Evolutionary conservation across 352 stramenopile species (phyloP).

Genomic region (Pythium sp.): DNA sequence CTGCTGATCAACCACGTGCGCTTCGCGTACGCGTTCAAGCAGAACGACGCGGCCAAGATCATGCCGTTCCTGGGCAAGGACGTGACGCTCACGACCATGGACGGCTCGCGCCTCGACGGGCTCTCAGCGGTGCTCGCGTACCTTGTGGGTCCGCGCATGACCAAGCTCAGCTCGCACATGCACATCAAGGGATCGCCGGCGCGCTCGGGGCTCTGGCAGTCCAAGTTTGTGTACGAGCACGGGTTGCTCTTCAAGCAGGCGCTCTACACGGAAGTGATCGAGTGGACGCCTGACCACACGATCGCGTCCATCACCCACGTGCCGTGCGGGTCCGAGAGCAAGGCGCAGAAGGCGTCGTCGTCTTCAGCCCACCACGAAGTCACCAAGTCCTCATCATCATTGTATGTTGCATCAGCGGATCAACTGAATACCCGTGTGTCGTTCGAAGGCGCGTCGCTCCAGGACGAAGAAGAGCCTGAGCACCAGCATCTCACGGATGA

Average conservation of each 20-base stretch:
- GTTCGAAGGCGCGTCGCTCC: slow-evolving; percentile 18
- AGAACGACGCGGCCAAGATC: slow-evolving; percentile 71
- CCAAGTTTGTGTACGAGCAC: slow-evolving; percentile 75
- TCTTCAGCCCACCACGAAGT: background rate
- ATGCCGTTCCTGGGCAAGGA: slow-evolving; percentile 62
- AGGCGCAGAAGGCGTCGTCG: slow-evolving; percentile 17
- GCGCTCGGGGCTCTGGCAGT: slow-evolving; percentile 45
- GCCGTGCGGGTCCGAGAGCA: slow-evolving; percentile 30
- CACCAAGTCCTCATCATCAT: slow-evolving; percentile 20
- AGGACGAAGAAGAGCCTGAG: slow-evolving; percentile 23
- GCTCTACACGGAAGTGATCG: slow-evolving; percentile 65
- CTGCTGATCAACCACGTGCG: slow-evolving; percentile 54
- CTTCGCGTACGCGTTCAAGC: slow-evolving; percentile 68
- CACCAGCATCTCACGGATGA: slow-evolving; percentile 23
- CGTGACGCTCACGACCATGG: slow-evolving; percentile 47
- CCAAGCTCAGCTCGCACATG: slow-evolving; percentile 63
- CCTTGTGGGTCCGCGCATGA: slow-evolving; percentile 66
- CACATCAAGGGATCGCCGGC: slow-evolving; percentile 61
- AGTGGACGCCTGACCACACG: slow-evolving; percentile 42
- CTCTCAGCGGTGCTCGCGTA: slow-evolving; percentile 66
- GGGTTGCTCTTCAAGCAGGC: slow-evolving; percentile 66
- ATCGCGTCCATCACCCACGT: slow-evolving; percentile 47
- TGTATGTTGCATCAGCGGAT: background rate
- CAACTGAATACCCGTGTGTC: slow-evolving; percentile 20
- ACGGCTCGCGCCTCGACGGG: slow-evolving; percentile 42